Evolutionary conservation across 139 green algal species (phyloP), one percentile per base, ranked within the genome.

Genomic region (Gonium pectorale): DNA sequence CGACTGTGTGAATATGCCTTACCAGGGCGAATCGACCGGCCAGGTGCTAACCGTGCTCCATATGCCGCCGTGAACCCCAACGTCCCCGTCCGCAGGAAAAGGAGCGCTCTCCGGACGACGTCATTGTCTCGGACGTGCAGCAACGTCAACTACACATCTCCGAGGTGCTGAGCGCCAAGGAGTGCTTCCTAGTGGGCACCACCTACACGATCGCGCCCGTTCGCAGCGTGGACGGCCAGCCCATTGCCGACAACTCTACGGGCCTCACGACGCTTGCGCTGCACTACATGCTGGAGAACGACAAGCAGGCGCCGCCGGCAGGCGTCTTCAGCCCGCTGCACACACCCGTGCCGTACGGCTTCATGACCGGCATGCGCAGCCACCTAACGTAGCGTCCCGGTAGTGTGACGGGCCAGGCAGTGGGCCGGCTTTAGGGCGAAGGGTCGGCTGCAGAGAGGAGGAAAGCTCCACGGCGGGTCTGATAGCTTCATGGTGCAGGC

Each of bases 281-380:
- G 49, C 89, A 94, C 15, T 86, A 77, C 21, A 80, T 96, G 88
- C 56, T 98, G 41, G 51, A 90, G 40, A 71, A 94, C 9, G 91
- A 98, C 87, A 81, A 79, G 78, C 5, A 41, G 72, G 41, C 66
- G n/a, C 51, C 69, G 27, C 59, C 59, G 21, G 11, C 49, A 68
- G 80, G 41, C 13, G 46, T 64, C 51, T 7, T 38, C 2, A 51
- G 31, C 22, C 44, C 80, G 11, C 24, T 62, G 31, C 94, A 97
- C 88, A 81, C 84, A 11, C 83, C 90, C 49, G 92, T 98, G 66
- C 93, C 94, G 22, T 98, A 97, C 68, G 95, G 93, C 33, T 94
- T 87, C 67, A 60, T 96, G 33, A 96, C 92, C 0, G 92, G 92
- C 62, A 96, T 96, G 90, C 56, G 67, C 0, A 74, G 85, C 35